These are phyloP conservation scores for Kalaharituber pfeilii DNA, from an alignment of 2,329 filamentous ascomycete genomes.

Conservation along the genomic window DNA sequence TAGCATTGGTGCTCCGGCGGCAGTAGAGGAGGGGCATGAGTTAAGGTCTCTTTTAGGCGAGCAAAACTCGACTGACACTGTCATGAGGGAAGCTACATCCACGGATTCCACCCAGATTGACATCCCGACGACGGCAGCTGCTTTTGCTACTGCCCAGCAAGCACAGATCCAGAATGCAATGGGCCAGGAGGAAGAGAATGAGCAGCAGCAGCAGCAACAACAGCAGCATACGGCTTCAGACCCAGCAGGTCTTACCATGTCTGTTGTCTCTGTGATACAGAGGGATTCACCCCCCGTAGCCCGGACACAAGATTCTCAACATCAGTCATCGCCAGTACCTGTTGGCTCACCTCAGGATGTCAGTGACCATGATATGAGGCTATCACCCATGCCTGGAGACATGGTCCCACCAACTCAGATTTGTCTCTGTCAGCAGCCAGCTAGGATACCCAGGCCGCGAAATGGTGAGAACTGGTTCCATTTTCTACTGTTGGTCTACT, in stretches of 20 bases:
- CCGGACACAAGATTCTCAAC: neutral
- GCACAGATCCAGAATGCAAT: neutral
- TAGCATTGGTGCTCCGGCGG: neutral
- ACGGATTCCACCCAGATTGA: neutral
- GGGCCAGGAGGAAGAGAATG: neutral
- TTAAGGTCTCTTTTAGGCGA: neutral
- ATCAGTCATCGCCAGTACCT: neutral
- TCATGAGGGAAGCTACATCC: neutral
- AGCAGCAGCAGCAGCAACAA: neutral
- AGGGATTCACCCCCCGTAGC: neutral
- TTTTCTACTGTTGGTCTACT: slow-evolving; percentile 10
- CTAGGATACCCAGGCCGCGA: slow-evolving; percentile 22
- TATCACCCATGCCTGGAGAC: neutral
- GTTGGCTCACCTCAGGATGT: neutral
- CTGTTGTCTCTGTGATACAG: neutral
- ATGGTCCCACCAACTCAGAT: slow-evolving; percentile 16
- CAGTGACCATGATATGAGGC: neutral
- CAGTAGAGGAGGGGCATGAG: neutral
- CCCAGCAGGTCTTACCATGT: neutral
- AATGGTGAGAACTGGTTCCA: slow-evolving; percentile 18
- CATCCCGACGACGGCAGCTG: neutral
- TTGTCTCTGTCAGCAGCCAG: slow-evolving; percentile 22
- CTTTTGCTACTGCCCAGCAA: neutral
- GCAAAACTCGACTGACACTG: neutral
- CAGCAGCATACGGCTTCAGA: neutral